These are phyloP conservation scores for Cyberlindnera sargentensis DNA, from an alignment of 805 yeast genomes.

Conservation along the genomic window DNA sequence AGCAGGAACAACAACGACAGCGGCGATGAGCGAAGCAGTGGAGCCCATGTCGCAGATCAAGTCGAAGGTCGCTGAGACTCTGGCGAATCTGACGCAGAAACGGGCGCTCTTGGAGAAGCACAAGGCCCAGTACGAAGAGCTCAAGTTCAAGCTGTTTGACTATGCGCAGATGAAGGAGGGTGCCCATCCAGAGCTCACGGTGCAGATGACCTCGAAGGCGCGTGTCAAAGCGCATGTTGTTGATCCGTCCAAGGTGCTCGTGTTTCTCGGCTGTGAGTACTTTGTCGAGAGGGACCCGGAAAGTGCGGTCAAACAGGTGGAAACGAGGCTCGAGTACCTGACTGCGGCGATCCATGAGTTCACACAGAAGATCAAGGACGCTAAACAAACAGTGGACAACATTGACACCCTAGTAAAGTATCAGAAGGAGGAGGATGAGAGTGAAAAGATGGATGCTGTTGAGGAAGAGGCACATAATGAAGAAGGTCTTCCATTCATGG, in stretches of 20 bases:
- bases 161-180: conserved; percentile 7
- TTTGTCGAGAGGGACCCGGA: conserved; percentile 28
- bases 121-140: conserved; percentile 15
- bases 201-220: conserved; percentile 17
- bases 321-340: conserved; percentile 24
- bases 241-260: conserved; percentile 22
- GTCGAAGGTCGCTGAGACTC: conserved; percentile 7
- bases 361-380: conserved; percentile 32
- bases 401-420: conserved; percentile 21
- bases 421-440: conserved; percentile 6
- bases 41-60: conserved; percentile 14
- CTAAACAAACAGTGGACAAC: conserved; percentile 26
- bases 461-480: conserved; percentile 24
- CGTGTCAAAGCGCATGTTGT: conserved; percentile 14
- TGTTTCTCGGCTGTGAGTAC: conserved; percentile 35
- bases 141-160: conserved; percentile 16
- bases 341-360: conserved; percentile 36
- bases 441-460: not conserved
- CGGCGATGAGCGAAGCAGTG: not conserved
- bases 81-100: conserved; percentile 6
- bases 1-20: not conserved
- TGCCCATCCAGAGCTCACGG: conserved; percentile 10
- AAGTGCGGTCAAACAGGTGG: conserved; percentile 26
- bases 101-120: conserved; percentile 10
- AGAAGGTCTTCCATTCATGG: conserved; percentile 63